Conservation (phyloP, 148 eudicot genomes). For the Chenopodium berlandieri region DNA sequence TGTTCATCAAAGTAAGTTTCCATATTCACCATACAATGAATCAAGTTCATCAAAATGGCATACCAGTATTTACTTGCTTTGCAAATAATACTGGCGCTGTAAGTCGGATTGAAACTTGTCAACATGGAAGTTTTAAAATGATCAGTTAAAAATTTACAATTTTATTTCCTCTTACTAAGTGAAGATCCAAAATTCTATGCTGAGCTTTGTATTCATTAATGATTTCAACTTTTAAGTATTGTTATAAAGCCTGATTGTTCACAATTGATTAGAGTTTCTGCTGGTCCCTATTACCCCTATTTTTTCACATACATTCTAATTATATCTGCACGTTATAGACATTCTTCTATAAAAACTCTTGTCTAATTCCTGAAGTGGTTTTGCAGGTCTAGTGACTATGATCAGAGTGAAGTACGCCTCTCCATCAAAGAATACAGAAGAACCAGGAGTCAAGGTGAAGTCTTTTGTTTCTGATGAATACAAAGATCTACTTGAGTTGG, state of each 20-base stretch:
- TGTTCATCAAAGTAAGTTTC: conserved; percentile 58
- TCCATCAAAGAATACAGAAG: conserved; percentile 42
- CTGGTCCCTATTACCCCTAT: not conserved
- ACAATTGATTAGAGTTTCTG: too few species aligned
- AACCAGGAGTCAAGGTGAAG: conserved; percentile 43
- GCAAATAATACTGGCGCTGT: not conserved
- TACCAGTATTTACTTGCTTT: not conserved
- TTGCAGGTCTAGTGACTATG: conserved; percentile 58
- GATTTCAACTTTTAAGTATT: not conserved
- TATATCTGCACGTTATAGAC: not conserved
- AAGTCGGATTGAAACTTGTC: not conserved
- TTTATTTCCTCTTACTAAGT: not conserved
- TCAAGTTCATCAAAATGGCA: not conserved
- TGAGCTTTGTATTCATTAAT: not conserved
- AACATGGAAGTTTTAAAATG: not conserved
- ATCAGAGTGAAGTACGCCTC: conserved; percentile 65
- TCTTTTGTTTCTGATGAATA: conserved; percentile 58
- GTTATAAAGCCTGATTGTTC: not conserved
- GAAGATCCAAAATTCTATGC: not conserved
- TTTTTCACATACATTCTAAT: not conserved
- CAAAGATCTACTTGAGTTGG: conserved; percentile 54
- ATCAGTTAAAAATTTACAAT: too few species aligned
- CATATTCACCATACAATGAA: too few species aligned
- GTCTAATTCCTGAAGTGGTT: not conserved
- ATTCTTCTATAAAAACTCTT: too few species aligned